A percentile compares a stretch with the other conserved stretches of the same genome.
Evolutionary conservation across 2,329 filamentous ascomycete genomes (phyloP).

Genomic region (Colletotrichum sidae): DNA sequence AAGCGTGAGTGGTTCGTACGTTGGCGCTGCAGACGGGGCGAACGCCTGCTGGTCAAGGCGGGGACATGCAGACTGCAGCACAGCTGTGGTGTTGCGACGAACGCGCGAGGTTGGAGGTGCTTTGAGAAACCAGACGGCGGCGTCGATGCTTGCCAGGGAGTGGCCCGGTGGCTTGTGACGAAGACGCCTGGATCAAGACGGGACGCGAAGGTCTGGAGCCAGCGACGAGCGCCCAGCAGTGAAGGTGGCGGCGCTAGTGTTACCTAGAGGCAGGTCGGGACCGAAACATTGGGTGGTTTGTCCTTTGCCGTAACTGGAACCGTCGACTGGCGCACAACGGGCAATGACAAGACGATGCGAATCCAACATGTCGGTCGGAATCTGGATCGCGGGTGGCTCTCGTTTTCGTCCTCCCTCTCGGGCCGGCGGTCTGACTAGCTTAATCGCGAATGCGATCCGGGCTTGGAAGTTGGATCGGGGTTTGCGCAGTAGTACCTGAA

Average conservation of each 20-base stretch:
- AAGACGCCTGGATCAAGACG: conserved; percentile 5
- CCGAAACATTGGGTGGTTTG: conserved; percentile 7
- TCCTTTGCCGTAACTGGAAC: not conserved
- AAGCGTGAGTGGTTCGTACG: not conserved
- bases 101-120: conserved; percentile 7
- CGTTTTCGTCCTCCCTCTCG: not conserved
- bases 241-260: conserved; percentile 1
- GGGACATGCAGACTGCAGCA: not conserved
- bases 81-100: conserved; percentile 11
- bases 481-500: too few relatives aligned
- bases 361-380: conserved; percentile 1
- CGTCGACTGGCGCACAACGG: conserved; percentile 11
- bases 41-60: not conserved
- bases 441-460: conserved; percentile 29
- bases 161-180: not conserved
- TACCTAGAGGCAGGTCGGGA: not conserved
- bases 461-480: not conserved
- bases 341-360: conserved; percentile 7
- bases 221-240: not conserved
- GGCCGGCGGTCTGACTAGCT: conserved; percentile 5
- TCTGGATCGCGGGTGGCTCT: not conserved
- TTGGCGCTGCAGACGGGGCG: not conserved
- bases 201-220: not conserved
- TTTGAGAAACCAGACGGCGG: not conserved
- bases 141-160: not conserved